Percentiles rank a stretch among this genome's conserved stretches.
These are phyloP conservation scores for Maudiozyma bulderi DNA, from an alignment of 805 yeast species.

Conservation along the genomic window DNA sequence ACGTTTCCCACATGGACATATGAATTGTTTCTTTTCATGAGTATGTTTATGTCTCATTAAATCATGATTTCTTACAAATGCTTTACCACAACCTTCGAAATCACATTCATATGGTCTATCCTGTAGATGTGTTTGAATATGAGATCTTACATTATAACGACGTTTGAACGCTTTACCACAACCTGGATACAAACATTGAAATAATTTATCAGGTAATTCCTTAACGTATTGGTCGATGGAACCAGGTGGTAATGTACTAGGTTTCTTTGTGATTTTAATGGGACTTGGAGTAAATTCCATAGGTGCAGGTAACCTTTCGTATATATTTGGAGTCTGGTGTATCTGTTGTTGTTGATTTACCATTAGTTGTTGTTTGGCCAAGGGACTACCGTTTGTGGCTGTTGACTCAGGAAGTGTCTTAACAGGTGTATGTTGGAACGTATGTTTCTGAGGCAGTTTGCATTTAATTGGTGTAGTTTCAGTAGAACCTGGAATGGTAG, in stretches of 20 bases:
- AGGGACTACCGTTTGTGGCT: not conserved
- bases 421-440: constrained; percentile 24
- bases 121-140: constrained; percentile 90
- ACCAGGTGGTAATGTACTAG: constrained; percentile 68
- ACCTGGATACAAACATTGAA: constrained; percentile 60
- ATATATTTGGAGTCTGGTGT: not conserved
- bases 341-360: not conserved
- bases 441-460: constrained; percentile 21
- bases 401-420: constrained; percentile 2
- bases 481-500: constrained; percentile 25
- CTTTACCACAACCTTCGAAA: constrained; percentile 54
- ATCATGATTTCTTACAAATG: constrained; percentile 94
- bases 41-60: constrained; percentile 81
- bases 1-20: constrained; percentile 89
- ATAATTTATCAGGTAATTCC: constrained; percentile 71
- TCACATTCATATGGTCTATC: constrained; percentile 86
- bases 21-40: constrained; percentile 62
- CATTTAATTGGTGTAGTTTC: constrained; percentile 18
- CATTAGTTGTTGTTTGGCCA: not conserved
- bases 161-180: constrained; percentile 83
- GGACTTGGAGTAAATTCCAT: constrained; percentile 12
- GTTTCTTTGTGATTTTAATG: constrained; percentile 21
- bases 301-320: not conserved
- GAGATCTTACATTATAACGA: constrained; percentile 86
- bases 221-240: constrained; percentile 73